These are phyloP conservation scores for Metarhizium sp. DNA, from an alignment of 2,329 filamentous ascomycete species.

Conservation along the genomic window DNA sequence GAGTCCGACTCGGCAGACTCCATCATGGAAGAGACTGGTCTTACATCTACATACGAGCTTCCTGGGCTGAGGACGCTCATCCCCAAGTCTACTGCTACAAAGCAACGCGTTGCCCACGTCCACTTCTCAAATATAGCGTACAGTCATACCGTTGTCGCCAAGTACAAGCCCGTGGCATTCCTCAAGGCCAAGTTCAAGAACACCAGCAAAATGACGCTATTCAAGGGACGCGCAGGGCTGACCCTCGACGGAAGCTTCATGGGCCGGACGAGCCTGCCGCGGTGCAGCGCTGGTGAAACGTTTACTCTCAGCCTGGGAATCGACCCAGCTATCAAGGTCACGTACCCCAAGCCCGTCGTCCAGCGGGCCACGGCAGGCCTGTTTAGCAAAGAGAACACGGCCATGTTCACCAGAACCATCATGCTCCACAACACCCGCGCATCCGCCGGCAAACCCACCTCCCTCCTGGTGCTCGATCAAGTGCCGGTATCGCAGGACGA, in stretches of 20 bases:
- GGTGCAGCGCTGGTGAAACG: conserved; percentile 40
- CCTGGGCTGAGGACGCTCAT: conserved; percentile 42
- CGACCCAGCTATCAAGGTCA: conserved; percentile 42
- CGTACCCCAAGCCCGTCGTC: conserved; percentile 44
- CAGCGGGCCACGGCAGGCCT: conserved; percentile 37
- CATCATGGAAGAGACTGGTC: conserved; percentile 41
- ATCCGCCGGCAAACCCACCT: conserved; percentile 25
- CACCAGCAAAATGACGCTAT: conserved; percentile 39
- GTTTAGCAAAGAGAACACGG: conserved; percentile 39
- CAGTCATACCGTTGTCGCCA: conserved; percentile 45
- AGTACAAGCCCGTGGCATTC: conserved; percentile 46
- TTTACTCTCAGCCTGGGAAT: conserved; percentile 45
- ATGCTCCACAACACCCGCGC: conserved; percentile 38
- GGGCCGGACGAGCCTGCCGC: conserved; percentile 41
- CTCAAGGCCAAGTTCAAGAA: conserved; percentile 45
- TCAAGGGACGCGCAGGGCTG: conserved; percentile 41
- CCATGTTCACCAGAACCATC: conserved; percentile 35
- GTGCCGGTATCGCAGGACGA: conserved; percentile 50
- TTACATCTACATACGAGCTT: conserved; percentile 48
- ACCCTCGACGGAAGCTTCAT: conserved; percentile 50
- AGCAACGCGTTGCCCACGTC: conserved; percentile 46
- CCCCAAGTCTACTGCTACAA: conserved; percentile 35
- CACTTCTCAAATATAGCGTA: conserved; percentile 37
- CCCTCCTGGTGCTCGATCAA: conserved; percentile 44
- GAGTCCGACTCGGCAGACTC: conserved; percentile 24